Conservation (phyloP, 2,329 filamentous ascomycete genomes). For the Trichoderma sp. region DNA sequence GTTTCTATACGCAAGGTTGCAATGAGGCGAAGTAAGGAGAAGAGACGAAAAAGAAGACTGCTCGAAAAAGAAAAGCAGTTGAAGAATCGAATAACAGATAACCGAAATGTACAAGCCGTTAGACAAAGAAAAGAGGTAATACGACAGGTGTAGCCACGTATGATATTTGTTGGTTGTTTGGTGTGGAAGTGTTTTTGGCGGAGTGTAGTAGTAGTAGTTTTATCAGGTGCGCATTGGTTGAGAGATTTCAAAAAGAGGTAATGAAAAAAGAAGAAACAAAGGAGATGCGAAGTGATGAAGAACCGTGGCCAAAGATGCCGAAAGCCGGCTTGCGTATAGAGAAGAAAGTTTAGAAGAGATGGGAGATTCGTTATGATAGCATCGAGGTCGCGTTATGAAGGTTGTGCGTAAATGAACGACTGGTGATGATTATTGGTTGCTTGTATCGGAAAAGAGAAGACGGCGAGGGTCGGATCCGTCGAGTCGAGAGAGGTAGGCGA, state of each 20-base stretch:
- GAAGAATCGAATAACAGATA: constrained; percentile 24
- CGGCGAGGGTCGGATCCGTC: constrained; percentile 36
- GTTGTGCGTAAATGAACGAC: constrained; percentile 25
- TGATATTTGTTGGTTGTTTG: constrained; percentile 24
- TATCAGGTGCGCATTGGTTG: constrained; percentile 47
- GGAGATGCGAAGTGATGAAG: constrained; percentile 37
- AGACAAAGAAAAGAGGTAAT: constrained; percentile 38
- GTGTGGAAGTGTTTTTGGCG: constrained; percentile 25
- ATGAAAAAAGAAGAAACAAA: constrained; percentile 38
- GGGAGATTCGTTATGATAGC: constrained; percentile 47
- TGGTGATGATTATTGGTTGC: constrained; percentile 19
- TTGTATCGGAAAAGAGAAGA: constrained; percentile 17
- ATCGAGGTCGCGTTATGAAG: constrained; percentile 39
- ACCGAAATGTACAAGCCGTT: constrained; percentile 39
- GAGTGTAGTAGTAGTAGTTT: constrained; percentile 35
- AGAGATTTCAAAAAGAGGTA: constrained; percentile 22
- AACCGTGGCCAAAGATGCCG: constrained; percentile 34
- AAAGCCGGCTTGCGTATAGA: constrained; percentile 25
- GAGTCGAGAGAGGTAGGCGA: constrained; percentile 16
- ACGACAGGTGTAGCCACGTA: constrained; percentile 29
- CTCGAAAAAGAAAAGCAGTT: constrained; percentile 11
- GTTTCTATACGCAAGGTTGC: constrained; percentile 17
- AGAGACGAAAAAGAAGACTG: constrained; percentile 21
- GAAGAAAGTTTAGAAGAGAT: constrained; percentile 35
- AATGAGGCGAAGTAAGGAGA: background rate